Evolutionary conservation across 2,329 filamentous ascomycete species (phyloP), one percentile per base, ranked within the genome.

Genomic region (Epichloe gansuensis): DNA sequence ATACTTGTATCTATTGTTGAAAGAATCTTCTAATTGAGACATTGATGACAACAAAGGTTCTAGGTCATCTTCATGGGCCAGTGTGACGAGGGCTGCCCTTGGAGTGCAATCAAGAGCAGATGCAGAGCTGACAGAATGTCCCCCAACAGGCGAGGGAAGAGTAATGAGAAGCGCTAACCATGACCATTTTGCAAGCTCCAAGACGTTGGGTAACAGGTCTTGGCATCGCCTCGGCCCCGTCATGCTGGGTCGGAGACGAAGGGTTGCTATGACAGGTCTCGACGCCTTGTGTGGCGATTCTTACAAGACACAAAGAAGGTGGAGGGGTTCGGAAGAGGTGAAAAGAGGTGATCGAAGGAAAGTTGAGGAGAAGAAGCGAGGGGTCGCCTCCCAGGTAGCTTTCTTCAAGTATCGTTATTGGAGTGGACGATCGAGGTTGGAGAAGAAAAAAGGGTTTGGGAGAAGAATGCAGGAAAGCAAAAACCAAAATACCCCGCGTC

Each of bases 1-100:
- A 63, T 94, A 94, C 61, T 85, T 85, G 72, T 89, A 85, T 57
- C 87, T 88, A 62, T 73, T 71, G 63, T 94, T 94, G 83, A 87
- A 94, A 1, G 61, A 61, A 4, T 63, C 57, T 52, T 71, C 67
- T 3, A 70, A 56, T 61, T 94, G 85, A 34, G 68, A 68, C 73
- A 94, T 64, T 17, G 66, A 65, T 23, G 58, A 62, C 43, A 68
- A 56, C 27, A 67, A 56, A 36, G 58, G 59, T 12, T 58, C 50
- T 23, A 68, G 58, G 46, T 68, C 66, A 31, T 58, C 34, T 45
- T 68, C 64, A 44, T 64, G 50, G 21, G 61, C 60, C 9, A 68
- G 54, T 11, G 64, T 59, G 8, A 68, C 61, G 46, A 68, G 55
- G 23, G 64, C 64, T 53, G 65, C 66, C 47, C 61, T 60, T 38